Percentiles rank a stretch among this genome's conserved stretches.
Evolutionary conservation across 768 basidiomycete genomes (phyloP).

Genomic region (Hygrophoropsis aurantiaca): DNA sequence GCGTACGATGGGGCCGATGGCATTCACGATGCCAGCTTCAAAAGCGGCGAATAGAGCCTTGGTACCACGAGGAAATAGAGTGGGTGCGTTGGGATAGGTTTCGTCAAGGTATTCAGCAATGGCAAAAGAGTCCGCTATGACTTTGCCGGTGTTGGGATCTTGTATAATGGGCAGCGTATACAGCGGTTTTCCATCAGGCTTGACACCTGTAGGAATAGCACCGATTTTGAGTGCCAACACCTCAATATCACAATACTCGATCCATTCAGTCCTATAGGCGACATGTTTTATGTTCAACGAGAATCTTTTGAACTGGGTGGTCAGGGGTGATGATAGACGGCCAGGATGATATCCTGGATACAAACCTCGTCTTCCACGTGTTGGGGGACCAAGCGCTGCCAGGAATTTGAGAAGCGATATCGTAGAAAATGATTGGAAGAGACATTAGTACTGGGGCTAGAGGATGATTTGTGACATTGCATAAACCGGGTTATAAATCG

Average conservation of each 20-base stretch:
- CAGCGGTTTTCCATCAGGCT: conserved; percentile 13
- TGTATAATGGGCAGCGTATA: conserved; percentile 35
- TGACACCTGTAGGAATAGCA: conserved; percentile 11
- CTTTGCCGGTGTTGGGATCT: conserved; percentile 27
- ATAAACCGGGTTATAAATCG: too few species aligned
- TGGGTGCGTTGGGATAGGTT: conserved; percentile 26
- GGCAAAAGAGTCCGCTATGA: conserved; percentile 28
- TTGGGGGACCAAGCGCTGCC: conserved; percentile 37
- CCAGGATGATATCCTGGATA: background rate
- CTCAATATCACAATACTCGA: conserved; percentile 33
- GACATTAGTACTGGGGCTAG: too few species aligned
- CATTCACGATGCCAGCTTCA: background rate
- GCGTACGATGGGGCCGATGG: too few species aligned
- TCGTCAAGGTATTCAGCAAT: conserved; percentile 38
- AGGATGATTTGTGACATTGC: too few species aligned
- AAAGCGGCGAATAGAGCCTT: conserved; percentile 22
- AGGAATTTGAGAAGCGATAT: conserved; percentile 31
- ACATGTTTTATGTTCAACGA: conserved; percentile 31
- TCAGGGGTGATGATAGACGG: background rate
- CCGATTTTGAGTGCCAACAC: conserved; percentile 24
- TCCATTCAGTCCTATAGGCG: conserved; percentile 31
- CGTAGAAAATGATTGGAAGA: conserved; percentile 32
- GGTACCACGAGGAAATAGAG: conserved; percentile 22
- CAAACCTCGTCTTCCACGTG: conserved; percentile 36
- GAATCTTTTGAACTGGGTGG: conserved; percentile 18